Percentiles rank a stretch among this genome's conserved stretches.
phyloP scores from a whole-genome alignment of 495 filamentous ascomycete species.

The Podospora comata region DNA sequence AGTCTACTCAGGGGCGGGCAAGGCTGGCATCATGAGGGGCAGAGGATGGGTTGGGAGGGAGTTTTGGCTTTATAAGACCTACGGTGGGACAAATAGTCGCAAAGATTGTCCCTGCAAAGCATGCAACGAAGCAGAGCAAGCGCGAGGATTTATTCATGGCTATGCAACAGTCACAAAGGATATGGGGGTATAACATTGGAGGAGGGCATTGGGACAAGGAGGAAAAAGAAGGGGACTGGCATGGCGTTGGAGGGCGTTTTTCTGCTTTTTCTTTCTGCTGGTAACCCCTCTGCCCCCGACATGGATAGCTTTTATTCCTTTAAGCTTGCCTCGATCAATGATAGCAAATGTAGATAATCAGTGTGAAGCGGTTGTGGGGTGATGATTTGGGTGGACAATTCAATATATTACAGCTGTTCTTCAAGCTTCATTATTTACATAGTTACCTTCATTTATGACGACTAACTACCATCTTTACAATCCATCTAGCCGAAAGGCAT shows the following conservation, averaged over 20 bases:
- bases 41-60: background rate
- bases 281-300: no score
- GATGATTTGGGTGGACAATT: no score
- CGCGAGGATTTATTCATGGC: background rate
- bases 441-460: no score
- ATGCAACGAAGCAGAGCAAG: background rate
- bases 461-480: no score
- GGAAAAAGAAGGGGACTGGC: background rate
- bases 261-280: background rate
- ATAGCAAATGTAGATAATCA: background rate
- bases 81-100: background rate
- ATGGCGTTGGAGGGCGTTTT: background rate
- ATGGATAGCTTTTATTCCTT: no score
- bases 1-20: background rate
- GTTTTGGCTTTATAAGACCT: background rate
- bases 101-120: background rate
- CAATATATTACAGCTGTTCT: no score
- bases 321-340: background rate
- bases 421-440: no score
- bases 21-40: background rate
- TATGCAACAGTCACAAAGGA: background rate
- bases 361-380: background rate
- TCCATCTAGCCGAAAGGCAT: no score
- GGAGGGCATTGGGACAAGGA: background rate
- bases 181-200: background rate